Evolutionary conservation across 495 filamentous ascomycete species (phyloP), one percentile per base, ranked within the genome.

Genomic region (Neurospora pannonica): DNA sequence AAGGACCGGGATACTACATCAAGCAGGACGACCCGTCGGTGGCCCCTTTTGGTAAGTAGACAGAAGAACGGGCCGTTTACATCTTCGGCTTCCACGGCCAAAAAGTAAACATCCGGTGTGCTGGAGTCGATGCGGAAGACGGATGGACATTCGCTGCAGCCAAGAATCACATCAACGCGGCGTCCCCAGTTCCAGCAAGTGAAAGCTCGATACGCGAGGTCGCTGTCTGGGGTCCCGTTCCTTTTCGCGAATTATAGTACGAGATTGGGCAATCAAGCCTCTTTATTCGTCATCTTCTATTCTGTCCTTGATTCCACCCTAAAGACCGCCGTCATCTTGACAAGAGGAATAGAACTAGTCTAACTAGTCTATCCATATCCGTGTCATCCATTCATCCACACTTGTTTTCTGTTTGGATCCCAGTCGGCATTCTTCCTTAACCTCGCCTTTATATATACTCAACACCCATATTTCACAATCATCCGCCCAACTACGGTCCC

Each of bases 51-150:
- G 54, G 2, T 7, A 36, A 67, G 54, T 19, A 8, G 13, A 9
- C 54, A 67, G 54, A 34, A 34, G 54, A 67, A 67, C 54, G 54
- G 54, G 13, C 54, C 54, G 54, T 36, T 72, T 62, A 34, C 43
- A 54, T 69, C 19, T 42, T 73, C 70, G 76, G 74, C 70, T 70
- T 67, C 46, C 11, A 70, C 39, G 71, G 74, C n/a, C 38, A 34
- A 42, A 72, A 77, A 19, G 71, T n/a, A 36, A 75, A 42, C 74
- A 77, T 70, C 28, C 54, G 28, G 54, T 36, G 54, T 62, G 28
- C 54, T 34, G 28, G 54, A 67, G 54, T 67, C 54, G 54, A 62
- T 31, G 21, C 54, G 24, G 28, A 62, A 62, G 54, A 67, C 54
- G 28, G 54, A 67, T 67, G 54, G 54, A 67, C 54, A 67, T 15